Evolutionary conservation across 495 filamentous ascomycete species (phyloP), one percentile per base, ranked within the genome.

Genomic region (Daldinia caldariorum): DNA sequence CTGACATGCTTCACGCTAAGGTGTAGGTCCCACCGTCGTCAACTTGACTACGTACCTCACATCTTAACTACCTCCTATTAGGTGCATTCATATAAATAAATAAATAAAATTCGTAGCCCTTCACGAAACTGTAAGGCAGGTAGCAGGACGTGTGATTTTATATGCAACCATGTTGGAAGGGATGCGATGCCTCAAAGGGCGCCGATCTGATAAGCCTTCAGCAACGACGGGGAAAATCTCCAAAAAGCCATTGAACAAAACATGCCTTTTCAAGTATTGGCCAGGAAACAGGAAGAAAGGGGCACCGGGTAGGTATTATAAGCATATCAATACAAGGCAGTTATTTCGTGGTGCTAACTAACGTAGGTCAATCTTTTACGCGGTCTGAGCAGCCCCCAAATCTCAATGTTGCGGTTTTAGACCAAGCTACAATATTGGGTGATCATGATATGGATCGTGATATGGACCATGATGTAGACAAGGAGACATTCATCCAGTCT

Each of bases 121-220:
- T 26, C 32, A 13, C 7, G 6, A 37, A 20, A 5, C n/a, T 38
- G n/a, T 56, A 9, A 37, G 22, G 32, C 3, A 12, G 9, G 16
- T 22, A 38, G 54, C 4, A 20, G 38, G 2, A 26, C 20, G 54
- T 31, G 34, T 26, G 12, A 14, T 37, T 20, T 39, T 20, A 37
- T 38, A 35, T 57, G 54, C 16, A 14, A 38, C n/a, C 13, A 66
- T 55, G 43, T 39, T 66, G 31, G 34, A 50, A 22, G 62, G 35
- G 57, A 34, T 58, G 53, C 45, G 55, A 26, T 12, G 26, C 14
- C 54, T 49, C 35, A 63, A 50, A 22, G 26, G 34, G 29, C 51
- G 39, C 41, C 51, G 13, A 13, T 61, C 66, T n/a, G 29, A 35
- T 31, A 62, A 50, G 14, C 9, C 50, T 14, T 13, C 4, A 29